Percentiles rank a stretch among this genome's conserved stretches.
Evolutionary conservation across 176 grass and related monocot species (phyloP).

Genomic region (Carex myosuroides): DNA sequence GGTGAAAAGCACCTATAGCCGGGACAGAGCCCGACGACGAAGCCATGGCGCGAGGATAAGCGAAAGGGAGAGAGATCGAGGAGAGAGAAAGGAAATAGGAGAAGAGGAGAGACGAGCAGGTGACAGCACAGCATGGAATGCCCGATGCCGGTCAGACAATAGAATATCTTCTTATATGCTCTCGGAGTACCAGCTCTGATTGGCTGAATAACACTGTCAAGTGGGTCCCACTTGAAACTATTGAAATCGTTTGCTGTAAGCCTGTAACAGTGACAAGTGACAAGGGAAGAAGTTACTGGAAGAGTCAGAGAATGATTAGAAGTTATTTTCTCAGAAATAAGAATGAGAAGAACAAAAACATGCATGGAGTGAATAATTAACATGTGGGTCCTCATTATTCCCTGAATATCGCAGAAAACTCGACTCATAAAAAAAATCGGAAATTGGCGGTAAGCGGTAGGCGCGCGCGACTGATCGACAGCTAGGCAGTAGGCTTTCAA

Average conservation of each 20-base stretch:
- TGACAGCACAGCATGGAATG: constrained; percentile 15
- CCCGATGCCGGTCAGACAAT: constrained; percentile 14
- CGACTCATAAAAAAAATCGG: neutral
- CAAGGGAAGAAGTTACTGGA: neutral
- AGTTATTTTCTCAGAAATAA: neutral
- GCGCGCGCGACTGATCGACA: neutral
- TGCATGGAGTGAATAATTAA: neutral
- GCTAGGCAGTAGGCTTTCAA: neutral
- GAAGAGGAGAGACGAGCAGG: constrained; percentile 2
- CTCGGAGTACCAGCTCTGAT: neutral
- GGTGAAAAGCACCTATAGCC: constrained; percentile 37
- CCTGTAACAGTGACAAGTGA: neutral
- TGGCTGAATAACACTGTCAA: neutral
- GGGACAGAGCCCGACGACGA: constrained; percentile 61
- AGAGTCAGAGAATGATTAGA: neutral
- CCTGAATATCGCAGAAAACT: neutral
- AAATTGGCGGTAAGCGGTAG: neutral
- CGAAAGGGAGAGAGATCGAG: neutral
- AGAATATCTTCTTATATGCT: neutral
- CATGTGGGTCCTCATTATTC: neutral
- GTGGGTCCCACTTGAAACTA: neutral
- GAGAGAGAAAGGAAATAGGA: neutral
- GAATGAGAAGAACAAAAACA: neutral
- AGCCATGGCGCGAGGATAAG: constrained; percentile 47
- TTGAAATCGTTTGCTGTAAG: neutral